Evolutionary conservation across 352 stramenopile genomes (phyloP), one percentile per base, ranked within the genome.

Genomic region (Phytophthora constricta): DNA sequence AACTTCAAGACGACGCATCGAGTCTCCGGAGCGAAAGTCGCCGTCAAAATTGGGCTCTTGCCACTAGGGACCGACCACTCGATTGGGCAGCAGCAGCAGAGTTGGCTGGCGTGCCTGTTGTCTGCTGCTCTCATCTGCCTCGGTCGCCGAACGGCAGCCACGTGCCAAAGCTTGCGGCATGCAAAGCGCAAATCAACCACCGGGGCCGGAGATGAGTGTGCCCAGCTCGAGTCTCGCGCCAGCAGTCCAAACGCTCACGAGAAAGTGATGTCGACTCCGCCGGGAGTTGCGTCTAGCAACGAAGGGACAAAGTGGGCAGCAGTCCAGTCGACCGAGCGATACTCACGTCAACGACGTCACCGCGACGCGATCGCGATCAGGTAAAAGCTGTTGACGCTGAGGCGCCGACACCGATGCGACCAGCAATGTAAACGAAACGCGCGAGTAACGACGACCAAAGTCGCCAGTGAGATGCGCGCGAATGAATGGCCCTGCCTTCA

Each of bases 381-480:
- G 61, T 65, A 52, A 65, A 28, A 22, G 7, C 9, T 1, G 0
- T 19, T 5, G 16, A 23, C 27, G 14, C n/a, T 37, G 17, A 13
- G 5, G 23, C 19, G 42, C 17, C 8, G n/a, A 9, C 22, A 60
- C 14, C n/a, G 22, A 20, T 14, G 33, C 50, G 48, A 61, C 56
- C 41, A 34, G 59, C 58, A 63, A 68, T 65, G 59, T 68, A 68
- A 63, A 69, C 65, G 65, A 68, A 34, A 58, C 49, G 34, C 17
- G 34, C 37, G 7, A 26, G 22, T 51, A 45, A 39, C 26, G 47
- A 23, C 14, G 54, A 13, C 7, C 42, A 48, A 46, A 55, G 52
- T 65, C 58, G 65, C 58, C 58, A 73, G 65, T 46, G 59, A 59
- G 65, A 62, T 73, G 65, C 37, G 65, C 59, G 28, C 22, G 53